These are phyloP conservation scores for Gonapodya prolifera DNA, from an alignment of 192 early-diverging fungal species.

Conservation along the genomic window DNA sequence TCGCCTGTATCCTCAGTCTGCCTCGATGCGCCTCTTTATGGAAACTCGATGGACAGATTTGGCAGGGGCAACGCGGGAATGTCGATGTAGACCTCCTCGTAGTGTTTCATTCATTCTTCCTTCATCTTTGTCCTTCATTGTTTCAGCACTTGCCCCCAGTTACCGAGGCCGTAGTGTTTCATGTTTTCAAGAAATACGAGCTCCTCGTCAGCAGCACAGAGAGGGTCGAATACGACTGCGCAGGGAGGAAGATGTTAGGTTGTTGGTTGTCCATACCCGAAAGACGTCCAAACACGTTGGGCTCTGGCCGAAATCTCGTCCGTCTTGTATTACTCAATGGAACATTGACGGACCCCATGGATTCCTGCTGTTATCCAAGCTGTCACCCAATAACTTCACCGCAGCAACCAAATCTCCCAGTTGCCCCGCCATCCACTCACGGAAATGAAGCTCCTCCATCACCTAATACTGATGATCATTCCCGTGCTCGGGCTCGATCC, in stretches of 20 bases:
- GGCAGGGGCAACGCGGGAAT: slow-evolving; percentile 79
- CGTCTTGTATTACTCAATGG: no score
- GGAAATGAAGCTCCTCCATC: slow-evolving; percentile 32
- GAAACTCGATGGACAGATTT: slow-evolving; percentile 9
- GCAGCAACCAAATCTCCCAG: no score
- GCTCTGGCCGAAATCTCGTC: no score
- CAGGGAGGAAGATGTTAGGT: no score
- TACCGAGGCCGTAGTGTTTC: slow-evolving; percentile 87
- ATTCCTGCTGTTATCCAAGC: no score
- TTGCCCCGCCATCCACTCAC: no score
- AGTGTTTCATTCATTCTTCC: slow-evolving; percentile 82
- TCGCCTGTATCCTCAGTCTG: no score
- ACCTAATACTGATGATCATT: slow-evolving; percentile 82
- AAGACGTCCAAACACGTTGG: no score
- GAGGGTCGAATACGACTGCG: no score
- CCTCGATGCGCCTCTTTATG: neutral
- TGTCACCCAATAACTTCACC: no score
- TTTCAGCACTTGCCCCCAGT: slow-evolving; percentile 91
- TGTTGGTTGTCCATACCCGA: no score
- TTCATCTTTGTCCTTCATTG: slow-evolving; percentile 86
- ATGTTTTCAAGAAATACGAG: slow-evolving; percentile 81
- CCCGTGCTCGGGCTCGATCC: slow-evolving; percentile 55
- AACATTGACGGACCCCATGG: no score
- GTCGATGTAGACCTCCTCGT: slow-evolving; percentile 67
- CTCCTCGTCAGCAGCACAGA: slow-evolving; percentile 97